A percentile compares a stretch with the other conserved stretches of the same genome.
These are phyloP conservation scores for Xeromyces bisporus DNA, from an alignment of 495 filamentous ascomycete genomes.

Conservation along the genomic window DNA sequence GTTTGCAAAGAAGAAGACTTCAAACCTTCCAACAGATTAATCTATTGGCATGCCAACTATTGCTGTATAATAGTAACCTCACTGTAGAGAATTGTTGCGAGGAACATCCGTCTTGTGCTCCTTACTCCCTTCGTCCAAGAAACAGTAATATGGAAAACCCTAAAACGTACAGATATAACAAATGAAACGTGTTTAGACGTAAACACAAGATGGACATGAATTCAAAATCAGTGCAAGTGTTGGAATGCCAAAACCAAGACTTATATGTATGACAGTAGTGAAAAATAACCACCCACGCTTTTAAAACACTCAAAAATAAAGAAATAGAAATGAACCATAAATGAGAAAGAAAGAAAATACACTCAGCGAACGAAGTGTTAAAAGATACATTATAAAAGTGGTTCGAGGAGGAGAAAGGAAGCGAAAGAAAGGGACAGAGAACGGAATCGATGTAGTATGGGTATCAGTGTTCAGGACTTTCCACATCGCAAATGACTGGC, in stretches of 20 bases:
- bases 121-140: neutral
- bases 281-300: neutral
- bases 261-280: no score
- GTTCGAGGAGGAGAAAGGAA: constrained; percentile 3
- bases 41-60: neutral
- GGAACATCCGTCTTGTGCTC: neutral
- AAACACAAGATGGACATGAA: neutral
- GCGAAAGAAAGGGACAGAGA: constrained; percentile 4
- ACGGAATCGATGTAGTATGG: constrained; percentile 6
- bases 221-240: neutral
- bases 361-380: constrained; percentile 3
- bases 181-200: neutral
- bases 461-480: no score
- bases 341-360: neutral
- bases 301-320: neutral
- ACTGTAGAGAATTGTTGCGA: neutral
- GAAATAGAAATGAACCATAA: neutral
- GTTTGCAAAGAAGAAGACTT: no score
- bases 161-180: neutral
- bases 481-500: no score
- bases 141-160: neutral
- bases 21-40: neutral
- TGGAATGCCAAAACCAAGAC: neutral
- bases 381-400: constrained; percentile 5
- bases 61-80: neutral